Base-by-base conservation (phyloP, 2,329 filamentous ascomycete genomes). In the Claviceps pazoutovae region DNA sequence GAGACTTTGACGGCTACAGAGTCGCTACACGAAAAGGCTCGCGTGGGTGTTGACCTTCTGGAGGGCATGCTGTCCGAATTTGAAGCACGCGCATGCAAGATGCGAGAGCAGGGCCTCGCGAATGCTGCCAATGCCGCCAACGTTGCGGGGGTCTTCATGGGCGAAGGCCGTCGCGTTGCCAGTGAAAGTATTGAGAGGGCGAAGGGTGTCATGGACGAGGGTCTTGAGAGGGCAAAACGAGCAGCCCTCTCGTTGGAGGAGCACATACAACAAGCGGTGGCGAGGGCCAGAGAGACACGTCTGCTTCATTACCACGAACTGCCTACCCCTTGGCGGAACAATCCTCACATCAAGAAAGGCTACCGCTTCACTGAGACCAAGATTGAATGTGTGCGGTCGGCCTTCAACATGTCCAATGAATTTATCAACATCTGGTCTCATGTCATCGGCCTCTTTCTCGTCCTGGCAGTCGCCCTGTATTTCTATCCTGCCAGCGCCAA, bases 361-460 rank as follows among this genome's bases (percentile, higher is more conserved):
- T 98, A 98, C 66, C 90, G 93, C 49, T 98, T 98, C 72, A 86
- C 82, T 55, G 88, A 95, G 61, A 89, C 87, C 54, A 95, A 95
- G 67, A 73, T 91, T 52, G 91, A 91, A 59, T 97, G 91, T 65
- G 74, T 97, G 49, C 79, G 80, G 49, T 95, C 89, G 21, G 81
- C 88, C 56, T 90, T 95, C 62, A 78, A 80, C 56, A 72, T 93
- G 53, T 94, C 88, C 57, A 98, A 98, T 68, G 93, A 98, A 70
- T 79, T 85, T 42, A 84, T 97, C 72, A 98, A 98, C 69, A 98
- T 98, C 63, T 98, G 93, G 93, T 91, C 90, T 2, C 93, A 98
- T 65, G 80, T 85, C 13, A 77, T 98, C 34, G 93, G 93, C 17
- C 76, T 97, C n/a, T 63, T 97, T 36, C 74, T 96, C 56, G 86